Evolutionary conservation across 1,139 yeast species (phyloP), one percentile per base, ranked within the genome.

Genomic region (Protomyces lactucae-debilis): DNA sequence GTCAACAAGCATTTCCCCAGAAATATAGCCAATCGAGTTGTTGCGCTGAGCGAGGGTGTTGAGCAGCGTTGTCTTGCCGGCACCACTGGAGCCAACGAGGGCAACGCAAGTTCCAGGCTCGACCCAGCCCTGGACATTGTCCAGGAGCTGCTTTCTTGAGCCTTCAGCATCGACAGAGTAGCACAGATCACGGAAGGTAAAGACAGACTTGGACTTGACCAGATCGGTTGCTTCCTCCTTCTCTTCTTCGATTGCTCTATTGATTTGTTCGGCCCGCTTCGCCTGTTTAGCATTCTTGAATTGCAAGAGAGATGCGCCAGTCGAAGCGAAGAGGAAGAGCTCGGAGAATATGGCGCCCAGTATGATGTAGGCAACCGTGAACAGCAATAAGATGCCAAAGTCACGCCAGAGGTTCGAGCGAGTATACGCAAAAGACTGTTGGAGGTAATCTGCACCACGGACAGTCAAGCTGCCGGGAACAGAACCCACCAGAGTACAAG

Each of bases 21-120:
- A 82, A 57, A 87, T 86, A 57, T 85, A 85, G 76, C 95, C 95
- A 79, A 84, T 82, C 9, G 46, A 23, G 32, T 91, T 86, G 46
- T 86, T 86, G 75, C 95, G 83, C 70, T 85, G 86, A 37, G 92
- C 68, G 69, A 87, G 79, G 68, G 88, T 87, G 76, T 87, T 90
- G 67, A 88, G 78, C 57, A 84, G 73, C 0, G 95, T 87, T 16
- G 95, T 88, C 73, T 87, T 87, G 78, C 95, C 95, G 60, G 95
- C 95, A 76, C 95, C 95, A 39, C 93, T 85, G 23, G 91, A 87
- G 70, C 93, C 93, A 92, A 87, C 86, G 54, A 87, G 76, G 6
- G 91, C 91, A 52, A 89, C 85, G 69, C 86, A 76, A 37, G 56
- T 57, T 52, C 87, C 86, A 12, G 92, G 92, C 72, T 85, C 85